These are phyloP conservation scores for Phaeotremella fagi DNA, from an alignment of 768 basidiomycete genomes.

Conservation along the genomic window DNA sequence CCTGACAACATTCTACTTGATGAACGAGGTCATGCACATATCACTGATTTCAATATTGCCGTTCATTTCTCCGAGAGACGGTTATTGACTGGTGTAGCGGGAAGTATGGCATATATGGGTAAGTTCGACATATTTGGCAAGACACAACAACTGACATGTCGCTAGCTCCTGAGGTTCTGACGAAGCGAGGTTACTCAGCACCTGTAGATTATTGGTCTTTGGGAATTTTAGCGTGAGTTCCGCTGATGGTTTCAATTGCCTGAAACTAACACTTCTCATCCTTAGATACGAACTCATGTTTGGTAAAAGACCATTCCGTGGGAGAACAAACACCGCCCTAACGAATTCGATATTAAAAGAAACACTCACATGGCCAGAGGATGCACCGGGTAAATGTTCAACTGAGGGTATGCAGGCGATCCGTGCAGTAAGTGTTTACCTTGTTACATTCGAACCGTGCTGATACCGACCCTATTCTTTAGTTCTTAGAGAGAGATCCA, in stretches of 20 bases:
- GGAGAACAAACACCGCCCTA: slow-evolving; percentile 84
- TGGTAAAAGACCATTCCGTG: slow-evolving; percentile 85
- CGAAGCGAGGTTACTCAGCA: slow-evolving; percentile 89
- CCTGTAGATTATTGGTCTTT: slow-evolving; percentile 97
- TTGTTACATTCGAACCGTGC: neutral
- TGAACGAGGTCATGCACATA: slow-evolving; percentile 85
- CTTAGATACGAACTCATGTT: slow-evolving; percentile 71
- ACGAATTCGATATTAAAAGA: slow-evolving; percentile 91
- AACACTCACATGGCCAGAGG: slow-evolving; percentile 81
- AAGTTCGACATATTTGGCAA: slow-evolving; percentile 27
- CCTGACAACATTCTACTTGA: slow-evolving; percentile 97
- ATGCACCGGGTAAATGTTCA: slow-evolving; percentile 72
- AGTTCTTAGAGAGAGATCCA: slow-evolving; percentile 86
- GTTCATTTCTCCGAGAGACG: slow-evolving; percentile 92
- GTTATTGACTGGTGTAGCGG: slow-evolving; percentile 85
- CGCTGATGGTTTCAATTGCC: neutral
- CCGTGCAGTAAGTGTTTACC: slow-evolving; percentile 60
- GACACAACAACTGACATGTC: slow-evolving; percentile 7
- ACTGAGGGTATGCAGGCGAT: slow-evolving; percentile 71
- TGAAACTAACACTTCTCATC: neutral
- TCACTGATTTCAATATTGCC: slow-evolving; percentile 98
- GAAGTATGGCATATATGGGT: slow-evolving; percentile 99
- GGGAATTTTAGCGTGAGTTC: slow-evolving; percentile 70
- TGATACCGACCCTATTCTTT: slow-evolving; percentile 4
- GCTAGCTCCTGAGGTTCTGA: slow-evolving; percentile 78